phyloP scores from a whole-genome alignment of 2,329 filamentous ascomycete species.

The Colletotrichum noveboracense region DNA sequence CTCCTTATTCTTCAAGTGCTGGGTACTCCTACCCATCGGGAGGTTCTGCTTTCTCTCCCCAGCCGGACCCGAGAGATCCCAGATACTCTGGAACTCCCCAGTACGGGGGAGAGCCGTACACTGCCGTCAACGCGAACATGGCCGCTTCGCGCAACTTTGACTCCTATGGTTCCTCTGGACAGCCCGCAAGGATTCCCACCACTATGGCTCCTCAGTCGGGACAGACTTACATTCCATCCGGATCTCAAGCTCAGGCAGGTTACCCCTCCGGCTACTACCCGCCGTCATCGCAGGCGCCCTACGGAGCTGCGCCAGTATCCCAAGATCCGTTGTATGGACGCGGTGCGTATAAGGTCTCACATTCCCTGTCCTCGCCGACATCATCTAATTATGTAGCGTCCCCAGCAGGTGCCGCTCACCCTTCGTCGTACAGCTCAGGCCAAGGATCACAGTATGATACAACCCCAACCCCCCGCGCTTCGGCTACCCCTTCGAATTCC shows the following conservation, averaged over 20 bases:
- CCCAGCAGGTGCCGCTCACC: slow-evolving; percentile 51
- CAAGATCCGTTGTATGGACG: slow-evolving; percentile 62
- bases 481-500: slow-evolving; percentile 41
- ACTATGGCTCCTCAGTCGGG: slow-evolving; percentile 14
- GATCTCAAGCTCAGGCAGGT: slow-evolving; percentile 15
- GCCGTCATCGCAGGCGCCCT: slow-evolving; percentile 1
- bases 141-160: slow-evolving; percentile 8
- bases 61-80: slow-evolving; percentile 21
- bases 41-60: slow-evolving; percentile 20
- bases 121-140: slow-evolving; percentile 14
- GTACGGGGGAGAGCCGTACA: slow-evolving; percentile 20
- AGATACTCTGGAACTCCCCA: slow-evolving; percentile 21
- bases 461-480: slow-evolving; percentile 43
- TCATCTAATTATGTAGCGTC: slow-evolving; percentile 57
- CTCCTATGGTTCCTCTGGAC: slow-evolving; percentile 18
- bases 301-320: slow-evolving; percentile 39
- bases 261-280: slow-evolving; percentile 31
- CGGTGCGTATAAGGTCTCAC: slow-evolving; percentile 56
- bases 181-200: slow-evolving; percentile 14
- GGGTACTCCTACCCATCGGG: slow-evolving; percentile 22
- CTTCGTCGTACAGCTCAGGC: slow-evolving; percentile 28
- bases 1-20: slow-evolving; percentile 15
- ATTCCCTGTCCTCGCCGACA: background rate
- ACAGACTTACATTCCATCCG: slow-evolving; percentile 18
- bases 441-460: slow-evolving; percentile 60